These are phyloP conservation scores for Dioscorea zingiberensis DNA, from an alignment of 106 monocot species.

Conservation along the genomic window DNA sequence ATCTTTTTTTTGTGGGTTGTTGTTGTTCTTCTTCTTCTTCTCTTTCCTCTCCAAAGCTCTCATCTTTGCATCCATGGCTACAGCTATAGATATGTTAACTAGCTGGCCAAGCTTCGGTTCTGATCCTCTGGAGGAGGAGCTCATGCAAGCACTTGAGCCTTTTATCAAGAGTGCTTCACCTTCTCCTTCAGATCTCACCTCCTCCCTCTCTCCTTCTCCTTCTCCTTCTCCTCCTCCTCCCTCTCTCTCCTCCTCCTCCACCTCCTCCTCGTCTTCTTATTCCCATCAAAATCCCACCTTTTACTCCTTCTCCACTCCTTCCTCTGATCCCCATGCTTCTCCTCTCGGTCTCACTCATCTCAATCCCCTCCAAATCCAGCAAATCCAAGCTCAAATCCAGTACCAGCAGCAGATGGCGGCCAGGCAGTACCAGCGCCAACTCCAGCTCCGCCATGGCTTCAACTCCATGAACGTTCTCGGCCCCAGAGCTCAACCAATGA, in stretches of 20 bases:
- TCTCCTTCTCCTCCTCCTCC: background rate
- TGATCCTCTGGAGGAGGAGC: slow-evolving; percentile 43
- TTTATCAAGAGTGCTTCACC: slow-evolving; percentile 58
- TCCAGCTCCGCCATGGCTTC: background rate
- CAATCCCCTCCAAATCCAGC: slow-evolving; percentile 23
- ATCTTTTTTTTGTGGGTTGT: background rate
- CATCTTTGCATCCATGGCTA: slow-evolving; percentile 29
- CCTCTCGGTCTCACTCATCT: slow-evolving; percentile 14
- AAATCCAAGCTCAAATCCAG: slow-evolving; percentile 36
- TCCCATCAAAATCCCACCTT: background rate
- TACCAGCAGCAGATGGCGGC: slow-evolving; percentile 10
- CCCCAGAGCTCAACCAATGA: slow-evolving; percentile 30
- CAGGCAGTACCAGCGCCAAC: background rate
- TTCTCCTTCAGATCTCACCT: background rate
- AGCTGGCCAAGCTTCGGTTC: slow-evolving; percentile 23
- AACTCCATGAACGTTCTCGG: slow-evolving; percentile 9
- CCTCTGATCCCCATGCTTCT: background rate
- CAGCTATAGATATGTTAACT: slow-evolving; percentile 60
- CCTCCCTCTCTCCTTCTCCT: background rate
- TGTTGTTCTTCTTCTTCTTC: background rate
- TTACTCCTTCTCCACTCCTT: background rate
- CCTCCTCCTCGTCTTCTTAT: no score
- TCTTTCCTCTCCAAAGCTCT: background rate
- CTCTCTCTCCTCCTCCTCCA: background rate
- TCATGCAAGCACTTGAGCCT: slow-evolving; percentile 78